Evolutionary conservation across 257 asterid species (phyloP).

Genomic region (Lavandula angustifolia): DNA sequence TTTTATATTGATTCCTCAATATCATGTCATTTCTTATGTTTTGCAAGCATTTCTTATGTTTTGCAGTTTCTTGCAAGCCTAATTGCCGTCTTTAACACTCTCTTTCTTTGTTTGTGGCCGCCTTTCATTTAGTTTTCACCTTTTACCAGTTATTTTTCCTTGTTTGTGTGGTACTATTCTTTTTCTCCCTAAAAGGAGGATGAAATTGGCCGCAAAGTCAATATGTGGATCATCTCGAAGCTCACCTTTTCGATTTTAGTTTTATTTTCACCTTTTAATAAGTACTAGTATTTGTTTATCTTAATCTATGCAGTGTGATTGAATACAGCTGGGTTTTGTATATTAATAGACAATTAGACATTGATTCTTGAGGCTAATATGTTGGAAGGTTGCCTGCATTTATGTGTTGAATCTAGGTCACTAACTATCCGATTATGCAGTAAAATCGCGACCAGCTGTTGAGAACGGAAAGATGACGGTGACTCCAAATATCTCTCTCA

Average conservation of each 20-base stretch:
- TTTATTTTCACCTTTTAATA: not conserved
- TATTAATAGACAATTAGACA: too few species aligned
- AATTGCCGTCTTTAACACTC: not conserved
- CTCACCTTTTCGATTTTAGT: constrained; percentile 4
- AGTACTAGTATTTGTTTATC: too few species aligned
- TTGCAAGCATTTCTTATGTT: not conserved
- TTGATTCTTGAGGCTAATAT: not conserved
- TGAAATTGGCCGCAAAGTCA: not conserved
- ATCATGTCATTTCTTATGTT: not conserved
- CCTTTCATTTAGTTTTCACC: not conserved
- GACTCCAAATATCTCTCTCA: constrained; percentile 70
- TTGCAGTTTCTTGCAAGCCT: constrained; percentile 1
- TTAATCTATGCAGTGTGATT: too few species aligned
- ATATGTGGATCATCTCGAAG: not conserved
- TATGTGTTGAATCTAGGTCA: constrained; percentile 13
- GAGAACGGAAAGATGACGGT: constrained; percentile 66
- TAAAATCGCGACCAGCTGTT: constrained; percentile 29
- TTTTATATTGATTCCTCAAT: too few species aligned
- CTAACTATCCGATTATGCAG: constrained; percentile 40
- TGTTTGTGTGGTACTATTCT: too few species aligned
- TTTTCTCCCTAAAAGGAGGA: constrained; percentile 4
- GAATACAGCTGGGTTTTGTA: not conserved
- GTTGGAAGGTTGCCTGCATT: not conserved
- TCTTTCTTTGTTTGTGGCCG: not conserved
- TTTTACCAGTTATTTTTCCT: not conserved